A percentile compares a stretch with the other conserved stretches of the same genome.
Conservation (phyloP, 176 grass and related monocot species). For the Areca catechu region DNA sequence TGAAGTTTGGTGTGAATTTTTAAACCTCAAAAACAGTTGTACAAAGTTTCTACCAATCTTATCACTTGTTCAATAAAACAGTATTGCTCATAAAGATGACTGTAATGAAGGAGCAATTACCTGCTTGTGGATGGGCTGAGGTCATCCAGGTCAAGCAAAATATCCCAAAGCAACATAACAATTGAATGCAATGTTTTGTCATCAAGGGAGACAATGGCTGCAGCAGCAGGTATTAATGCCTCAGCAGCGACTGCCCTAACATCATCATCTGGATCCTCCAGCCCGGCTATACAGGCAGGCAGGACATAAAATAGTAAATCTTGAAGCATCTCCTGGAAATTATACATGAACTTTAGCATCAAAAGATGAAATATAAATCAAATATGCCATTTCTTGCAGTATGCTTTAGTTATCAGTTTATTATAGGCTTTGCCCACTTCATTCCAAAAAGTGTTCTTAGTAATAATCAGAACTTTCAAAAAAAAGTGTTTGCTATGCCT, state of each 20-base stretch:
- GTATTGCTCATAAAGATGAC: neutral
- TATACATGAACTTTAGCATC: no score
- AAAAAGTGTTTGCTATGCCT: no score
- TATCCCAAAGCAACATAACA: constrained; percentile 99
- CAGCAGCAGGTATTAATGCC: constrained; percentile 81
- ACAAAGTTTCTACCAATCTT: no score
- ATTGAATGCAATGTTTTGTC: constrained; percentile 72
- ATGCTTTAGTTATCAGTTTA: no score
- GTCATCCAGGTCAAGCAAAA: constrained; percentile 97
- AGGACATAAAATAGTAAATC: constrained; percentile 73
- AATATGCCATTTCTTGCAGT: no score
- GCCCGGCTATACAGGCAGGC: constrained; percentile 89
- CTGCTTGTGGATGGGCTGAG: constrained; percentile 98
- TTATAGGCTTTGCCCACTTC: no score
- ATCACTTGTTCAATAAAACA: no score
- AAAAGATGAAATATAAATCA: constrained; percentile 18
- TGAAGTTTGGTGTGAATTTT: no score
- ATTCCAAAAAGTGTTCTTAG: no score
- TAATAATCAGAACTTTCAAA: no score
- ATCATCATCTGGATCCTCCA: constrained; percentile 96
- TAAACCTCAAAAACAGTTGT: no score
- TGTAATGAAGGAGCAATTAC: constrained; percentile 21
- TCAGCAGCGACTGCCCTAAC: constrained; percentile 97
- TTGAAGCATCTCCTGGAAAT: constrained; percentile 75
- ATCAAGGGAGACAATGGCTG: constrained; percentile 75